A percentile compares a stretch with the other conserved stretches of the same genome.
These are phyloP conservation scores for Jimgerdemannia flammicorona DNA, from an alignment of 192 early-diverging fungal species.

Conservation along the genomic window DNA sequence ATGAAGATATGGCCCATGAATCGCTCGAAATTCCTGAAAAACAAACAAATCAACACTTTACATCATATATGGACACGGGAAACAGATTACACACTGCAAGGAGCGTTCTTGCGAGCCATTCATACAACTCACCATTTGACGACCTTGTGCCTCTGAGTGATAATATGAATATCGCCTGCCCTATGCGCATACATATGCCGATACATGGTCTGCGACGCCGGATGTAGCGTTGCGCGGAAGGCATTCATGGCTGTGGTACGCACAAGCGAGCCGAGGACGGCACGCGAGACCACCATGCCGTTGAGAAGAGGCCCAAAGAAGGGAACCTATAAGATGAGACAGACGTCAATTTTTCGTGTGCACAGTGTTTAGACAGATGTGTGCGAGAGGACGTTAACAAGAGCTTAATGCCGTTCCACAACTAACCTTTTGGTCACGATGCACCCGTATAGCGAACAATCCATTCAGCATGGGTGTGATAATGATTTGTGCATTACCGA, in stretches of 20 bases:
- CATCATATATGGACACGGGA: no score
- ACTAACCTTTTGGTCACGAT: slow-evolving; percentile 51
- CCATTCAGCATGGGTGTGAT: slow-evolving; percentile 78
- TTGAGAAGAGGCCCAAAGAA: slow-evolving; percentile 86
- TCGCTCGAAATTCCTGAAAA: neutral
- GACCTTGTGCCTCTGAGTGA: slow-evolving; percentile 53
- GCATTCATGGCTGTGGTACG: slow-evolving; percentile 83
- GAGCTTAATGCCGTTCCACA: neutral
- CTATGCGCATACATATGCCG: slow-evolving; percentile 58
- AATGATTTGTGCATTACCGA: slow-evolving; percentile 94
- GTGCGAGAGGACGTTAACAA: neutral
- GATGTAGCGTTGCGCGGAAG: slow-evolving; percentile 36
- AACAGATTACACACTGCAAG: neutral
- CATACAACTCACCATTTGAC: slow-evolving; percentile 38
- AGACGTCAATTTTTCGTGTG: neutral
- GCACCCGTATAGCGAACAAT: slow-evolving; percentile 47
- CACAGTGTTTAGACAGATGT: slow-evolving; percentile 9
- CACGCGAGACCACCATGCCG: slow-evolving; percentile 73
- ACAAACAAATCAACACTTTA: no score
- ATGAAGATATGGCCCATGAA: neutral
- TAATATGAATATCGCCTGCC: slow-evolving; percentile 50
- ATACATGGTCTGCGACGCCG: slow-evolving; percentile 30
- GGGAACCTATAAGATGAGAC: slow-evolving; percentile 41
- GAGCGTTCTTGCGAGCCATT: neutral
- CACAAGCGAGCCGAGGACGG: slow-evolving; percentile 71